phyloP scores from a whole-genome alignment of 2,329 filamentous ascomycete genomes.

The Ustilaginoidea virens region DNA sequence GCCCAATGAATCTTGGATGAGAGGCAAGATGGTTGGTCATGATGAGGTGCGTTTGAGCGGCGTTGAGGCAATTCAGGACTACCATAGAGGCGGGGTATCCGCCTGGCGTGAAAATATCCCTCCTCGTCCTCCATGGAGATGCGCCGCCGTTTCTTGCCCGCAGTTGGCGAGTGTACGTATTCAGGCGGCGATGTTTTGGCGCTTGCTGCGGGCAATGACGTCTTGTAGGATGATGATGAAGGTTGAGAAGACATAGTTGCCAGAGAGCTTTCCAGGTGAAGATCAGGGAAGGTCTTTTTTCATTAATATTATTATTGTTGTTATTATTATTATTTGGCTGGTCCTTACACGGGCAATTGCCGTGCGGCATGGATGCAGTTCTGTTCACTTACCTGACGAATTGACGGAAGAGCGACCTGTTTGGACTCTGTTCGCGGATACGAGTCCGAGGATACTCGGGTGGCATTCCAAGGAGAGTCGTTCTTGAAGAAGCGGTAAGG shows the following conservation, averaged over 20 bases:
- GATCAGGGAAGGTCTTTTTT: slow-evolving; percentile 29
- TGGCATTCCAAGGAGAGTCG: slow-evolving; percentile 23
- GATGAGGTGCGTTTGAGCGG: slow-evolving; percentile 21
- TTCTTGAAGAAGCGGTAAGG: slow-evolving; percentile 24
- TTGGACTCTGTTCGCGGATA: slow-evolving; percentile 22
- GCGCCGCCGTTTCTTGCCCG: slow-evolving; percentile 32
- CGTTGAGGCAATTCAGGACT: slow-evolving; percentile 17
- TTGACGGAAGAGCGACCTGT: slow-evolving; percentile 31
- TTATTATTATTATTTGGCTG: background rate
- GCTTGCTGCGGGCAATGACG: background rate
- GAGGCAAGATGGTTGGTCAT: slow-evolving; percentile 7
- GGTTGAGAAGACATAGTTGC: background rate
- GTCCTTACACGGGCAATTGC: too few species aligned
- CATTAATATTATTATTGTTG: background rate
- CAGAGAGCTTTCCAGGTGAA: slow-evolving; percentile 15
- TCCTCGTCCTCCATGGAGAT: slow-evolving; percentile 25
- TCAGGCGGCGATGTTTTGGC: slow-evolving; percentile 22
- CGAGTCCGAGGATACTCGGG: slow-evolving; percentile 17
- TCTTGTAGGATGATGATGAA: background rate
- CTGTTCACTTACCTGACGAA: slow-evolving; percentile 30
- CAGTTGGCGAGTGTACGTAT: slow-evolving; percentile 32
- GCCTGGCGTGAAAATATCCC: slow-evolving; percentile 23
- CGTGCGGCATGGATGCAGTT: background rate
- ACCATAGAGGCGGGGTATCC: slow-evolving; percentile 31
- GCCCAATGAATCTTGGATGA: slow-evolving; percentile 12